Conservation (phyloP, 176 grass and related monocot species). For the Dendrocalamus sinicus region DNA sequence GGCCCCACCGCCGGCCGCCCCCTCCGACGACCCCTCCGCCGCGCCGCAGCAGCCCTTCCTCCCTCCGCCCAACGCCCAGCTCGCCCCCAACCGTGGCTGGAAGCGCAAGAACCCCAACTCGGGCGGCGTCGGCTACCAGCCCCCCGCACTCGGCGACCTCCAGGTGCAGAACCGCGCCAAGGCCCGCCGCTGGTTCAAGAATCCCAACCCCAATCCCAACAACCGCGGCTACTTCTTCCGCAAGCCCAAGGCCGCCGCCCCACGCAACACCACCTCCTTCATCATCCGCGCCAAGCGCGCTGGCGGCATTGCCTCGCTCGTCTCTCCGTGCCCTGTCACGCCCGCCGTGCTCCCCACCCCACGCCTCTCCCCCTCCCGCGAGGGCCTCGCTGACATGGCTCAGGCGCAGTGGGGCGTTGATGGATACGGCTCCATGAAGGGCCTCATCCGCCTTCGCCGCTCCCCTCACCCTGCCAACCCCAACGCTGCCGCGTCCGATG, state of each 20-base stretch:
- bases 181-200: slow-evolving; percentile 85
- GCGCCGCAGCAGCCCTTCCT: slow-evolving; percentile 35
- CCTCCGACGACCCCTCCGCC: slow-evolving; percentile 37
- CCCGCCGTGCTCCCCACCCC: slow-evolving; percentile 85
- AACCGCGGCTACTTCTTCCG: slow-evolving; percentile 62
- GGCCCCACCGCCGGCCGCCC: neutral
- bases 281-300: slow-evolving; percentile 91
- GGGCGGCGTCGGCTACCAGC: slow-evolving; percentile 55
- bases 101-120: slow-evolving; percentile 50
- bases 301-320: slow-evolving; percentile 80
- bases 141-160: slow-evolving; percentile 70
- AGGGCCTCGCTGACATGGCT: slow-evolving; percentile 85
- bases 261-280: slow-evolving; percentile 92
- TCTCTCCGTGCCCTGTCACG: slow-evolving; percentile 82
- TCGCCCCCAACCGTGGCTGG: slow-evolving; percentile 51
- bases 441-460: slow-evolving; percentile 79
- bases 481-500: slow-evolving; percentile 36
- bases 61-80: slow-evolving; percentile 31
- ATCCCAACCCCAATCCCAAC: slow-evolving; percentile 22
- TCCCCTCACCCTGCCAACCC: slow-evolving; percentile 37
- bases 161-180: slow-evolving; percentile 91
- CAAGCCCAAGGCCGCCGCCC: slow-evolving; percentile 76
- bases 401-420: slow-evolving; percentile 95
- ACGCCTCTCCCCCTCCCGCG: slow-evolving; percentile 74
- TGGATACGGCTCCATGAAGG: slow-evolving; percentile 94